Conservation (phyloP, 139 green algal genomes). For the Chlamydomonas eustigma region DNA sequence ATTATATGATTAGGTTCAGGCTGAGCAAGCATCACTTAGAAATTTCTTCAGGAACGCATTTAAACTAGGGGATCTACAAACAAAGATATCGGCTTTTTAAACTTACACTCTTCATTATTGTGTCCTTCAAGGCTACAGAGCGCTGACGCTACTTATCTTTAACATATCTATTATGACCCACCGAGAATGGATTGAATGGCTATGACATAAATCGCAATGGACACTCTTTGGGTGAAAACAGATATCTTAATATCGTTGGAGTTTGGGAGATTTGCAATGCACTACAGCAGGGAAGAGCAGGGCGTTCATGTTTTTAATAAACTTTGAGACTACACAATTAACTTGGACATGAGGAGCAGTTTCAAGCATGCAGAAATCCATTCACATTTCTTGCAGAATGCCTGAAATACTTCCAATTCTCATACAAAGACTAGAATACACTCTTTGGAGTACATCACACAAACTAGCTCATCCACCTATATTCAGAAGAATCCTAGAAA, state of each 20-base stretch:
- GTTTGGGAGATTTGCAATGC: slow-evolving; percentile 5
- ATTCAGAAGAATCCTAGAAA: not conserved
- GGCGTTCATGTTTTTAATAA: too few species aligned
- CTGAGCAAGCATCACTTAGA: too few species aligned
- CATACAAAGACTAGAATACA: not conserved
- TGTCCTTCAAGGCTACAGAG: too few species aligned
- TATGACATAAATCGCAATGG: slow-evolving; percentile 88
- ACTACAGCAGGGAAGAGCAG: not conserved
- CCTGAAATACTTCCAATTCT: not conserved
- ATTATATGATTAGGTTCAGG: not conserved
- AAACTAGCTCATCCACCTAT: not conserved
- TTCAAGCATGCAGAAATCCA: not conserved
- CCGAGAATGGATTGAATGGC: slow-evolving; percentile 77
- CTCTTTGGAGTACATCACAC: not conserved
- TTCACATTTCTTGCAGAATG: not conserved
- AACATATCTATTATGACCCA: slow-evolving; percentile 3
- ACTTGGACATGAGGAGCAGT: not conserved
- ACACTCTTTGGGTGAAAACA: slow-evolving; percentile 51
- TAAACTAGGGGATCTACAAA: not conserved
- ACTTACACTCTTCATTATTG: not conserved
- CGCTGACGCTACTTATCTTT: too few species aligned
- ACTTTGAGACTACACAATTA: too few species aligned
- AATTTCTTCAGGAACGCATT: not conserved
- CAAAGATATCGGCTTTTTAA: not conserved
- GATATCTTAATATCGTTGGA: not conserved